Base-by-base conservation (phyloP, 345 rosid species). In the Ailanthus altissimus region DNA sequence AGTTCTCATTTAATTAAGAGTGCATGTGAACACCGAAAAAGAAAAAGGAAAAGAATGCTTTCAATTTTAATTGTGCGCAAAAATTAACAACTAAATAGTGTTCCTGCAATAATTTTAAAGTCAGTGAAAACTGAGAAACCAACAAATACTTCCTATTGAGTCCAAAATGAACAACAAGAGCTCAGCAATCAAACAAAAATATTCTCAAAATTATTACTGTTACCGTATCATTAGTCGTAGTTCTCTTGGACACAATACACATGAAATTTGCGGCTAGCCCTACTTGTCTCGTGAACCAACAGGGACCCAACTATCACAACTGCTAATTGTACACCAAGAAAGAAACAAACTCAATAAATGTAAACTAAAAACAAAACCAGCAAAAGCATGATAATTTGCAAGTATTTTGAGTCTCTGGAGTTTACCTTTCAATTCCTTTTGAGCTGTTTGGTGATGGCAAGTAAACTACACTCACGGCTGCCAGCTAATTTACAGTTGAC, bases 231-330 rank as follows among this genome's bases (percentile, higher is more conserved):
- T 32, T 15, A 38, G 32, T 15, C 21, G 6, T 18, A 16, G 5
- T 32, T 3, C 23, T 12, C 43, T 58, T 61, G 32, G 13, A 25
- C 2, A 25, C 59, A 59, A 25, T 1, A 25, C 59, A 59, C 78
- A 61, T 38, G 75, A 69, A 75, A 50, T 42, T n/a, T 73, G 85
- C 79, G 86, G 87, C 63, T 47, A 46, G 38, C 60, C 59, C 70
- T 69, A 20, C 65, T 15, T 16, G 57, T 79, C 90, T 81, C 87
- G 89, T 88, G 89, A 88, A 45, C 80, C 75, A 64, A 80, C 86
- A 71, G 58, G 23, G 75, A 68, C 82, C 79, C 83, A 77, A 68
- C 73, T 14, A 36, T 67, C n/a, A n/a, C 9, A 62, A 16, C 56
- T 36, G 18, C 62, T n/a, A 56, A 58, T 81, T 74, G 53, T n/a